Evolutionary conservation across 106 monocot genomes (phyloP), one percentile per base, ranked within the genome.

Genomic region (Phalaenopsis aphrodite): DNA sequence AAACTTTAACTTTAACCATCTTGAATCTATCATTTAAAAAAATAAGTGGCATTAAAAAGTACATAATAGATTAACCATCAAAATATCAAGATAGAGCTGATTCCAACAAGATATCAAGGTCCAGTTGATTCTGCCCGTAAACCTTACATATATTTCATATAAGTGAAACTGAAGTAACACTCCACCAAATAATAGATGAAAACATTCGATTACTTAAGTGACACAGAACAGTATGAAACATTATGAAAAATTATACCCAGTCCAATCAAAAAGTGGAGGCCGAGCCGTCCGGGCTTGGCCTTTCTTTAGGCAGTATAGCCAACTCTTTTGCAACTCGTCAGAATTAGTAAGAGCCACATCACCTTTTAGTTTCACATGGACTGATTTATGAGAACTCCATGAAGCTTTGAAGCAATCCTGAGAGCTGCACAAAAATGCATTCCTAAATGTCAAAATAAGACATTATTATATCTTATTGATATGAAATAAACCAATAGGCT

Each of bases 391-490:
- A 71, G 92, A 85, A 79, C 87, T 91, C 98, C 98, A 98, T 79
- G 92, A 85, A 72, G 89, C 88, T 80, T 90, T 98, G 77, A 98
- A 98, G 77, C 98, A 98, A 75, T 98, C 94, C 85, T 98, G 98
- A 36, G 98, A 84, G 72, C 98, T 98, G 84, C 79, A 79, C 56
- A 45, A 52, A 76, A 19, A 16, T 4, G 39, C 6, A 65, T 58
- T 57, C 57, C 39, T 8, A 57, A 11, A 9, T 30, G 18, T 58
- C 12, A 38, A 56, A 78, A 56, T 56, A 16, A 38, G 37, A 78
- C 17, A 78, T 2, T 8, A 57, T 12, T 10, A 41, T 56, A 78
- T 14, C 8, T 56, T 23, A 78, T 8, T 78, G 6, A 41, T 57
- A 41, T 19, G 41, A 78, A 55, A 19, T 46, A 15, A 58, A 78